phyloP scores from a whole-genome alignment of 148 eudicot species.

The Polygonum aviculare region DNA sequence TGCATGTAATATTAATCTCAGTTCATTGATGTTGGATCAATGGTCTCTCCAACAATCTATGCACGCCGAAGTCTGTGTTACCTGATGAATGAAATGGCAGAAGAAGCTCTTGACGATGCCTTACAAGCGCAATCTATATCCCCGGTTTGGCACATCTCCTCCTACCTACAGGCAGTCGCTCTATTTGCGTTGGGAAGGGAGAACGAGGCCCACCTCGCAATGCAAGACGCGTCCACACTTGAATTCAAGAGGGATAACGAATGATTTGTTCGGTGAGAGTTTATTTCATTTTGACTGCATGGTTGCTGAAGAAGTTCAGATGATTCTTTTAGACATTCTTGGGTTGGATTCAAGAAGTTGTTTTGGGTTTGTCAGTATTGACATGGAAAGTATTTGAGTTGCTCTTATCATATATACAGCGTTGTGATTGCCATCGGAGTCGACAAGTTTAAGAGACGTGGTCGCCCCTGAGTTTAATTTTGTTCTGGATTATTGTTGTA shows the following conservation, averaged over 20 bases:
- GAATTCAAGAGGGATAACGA: constrained; percentile 44
- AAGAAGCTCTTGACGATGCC: constrained; percentile 78
- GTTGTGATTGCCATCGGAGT: background rate
- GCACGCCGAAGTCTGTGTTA: constrained; percentile 87
- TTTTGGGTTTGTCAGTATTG: background rate
- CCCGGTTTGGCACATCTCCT: constrained; percentile 78
- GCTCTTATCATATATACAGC: background rate
- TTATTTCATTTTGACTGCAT: background rate
- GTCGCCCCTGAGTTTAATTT: too few relatives aligned
- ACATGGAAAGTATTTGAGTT: background rate
- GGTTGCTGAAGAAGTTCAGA: background rate
- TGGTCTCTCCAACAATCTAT: constrained; percentile 77
- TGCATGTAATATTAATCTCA: constrained; percentile 22
- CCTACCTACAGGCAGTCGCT: constrained; percentile 75
- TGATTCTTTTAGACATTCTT: background rate
- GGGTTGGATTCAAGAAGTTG: background rate
- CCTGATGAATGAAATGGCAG: constrained; percentile 73
- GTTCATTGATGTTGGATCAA: constrained; percentile 84
- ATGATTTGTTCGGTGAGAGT: background rate
- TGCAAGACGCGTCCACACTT: constrained; percentile 66
- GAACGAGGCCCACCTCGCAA: constrained; percentile 75
- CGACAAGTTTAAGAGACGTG: background rate
- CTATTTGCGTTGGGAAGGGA: constrained; percentile 62
- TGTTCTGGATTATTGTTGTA: background rate
- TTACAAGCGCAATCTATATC: constrained; percentile 71